Percentiles rank a stretch among this genome's conserved stretches.
phyloP scores from a whole-genome alignment of 2,329 filamentous ascomycete species.

The Paecilomyces sp. region DNA sequence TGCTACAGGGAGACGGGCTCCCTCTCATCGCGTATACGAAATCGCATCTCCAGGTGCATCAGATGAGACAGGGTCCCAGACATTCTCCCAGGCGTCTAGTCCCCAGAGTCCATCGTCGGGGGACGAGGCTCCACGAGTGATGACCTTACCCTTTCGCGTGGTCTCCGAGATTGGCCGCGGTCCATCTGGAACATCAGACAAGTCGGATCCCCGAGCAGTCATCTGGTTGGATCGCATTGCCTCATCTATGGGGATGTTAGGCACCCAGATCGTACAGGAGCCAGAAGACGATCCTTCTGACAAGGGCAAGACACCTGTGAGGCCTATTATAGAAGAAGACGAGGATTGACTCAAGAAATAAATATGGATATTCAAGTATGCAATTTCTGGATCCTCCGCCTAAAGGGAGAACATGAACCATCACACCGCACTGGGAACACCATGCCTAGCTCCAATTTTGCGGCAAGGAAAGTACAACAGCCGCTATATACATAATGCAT shows the following conservation, averaged over 20 bases:
- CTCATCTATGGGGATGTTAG: constrained; percentile 26
- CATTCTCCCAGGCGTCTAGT: not conserved
- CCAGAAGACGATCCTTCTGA: not conserved
- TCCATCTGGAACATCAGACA: constrained; percentile 13
- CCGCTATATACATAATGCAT: not conserved
- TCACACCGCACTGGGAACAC: not conserved
- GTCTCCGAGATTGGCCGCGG: constrained; percentile 18
- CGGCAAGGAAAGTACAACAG: not conserved
- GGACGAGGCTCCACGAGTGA: not conserved
- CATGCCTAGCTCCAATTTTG: not conserved
- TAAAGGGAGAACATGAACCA: not conserved
- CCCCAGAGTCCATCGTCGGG: not conserved
- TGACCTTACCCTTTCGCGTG: constrained; percentile 17
- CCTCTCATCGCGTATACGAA: constrained; percentile 4
- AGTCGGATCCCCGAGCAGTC: constrained; percentile 14
- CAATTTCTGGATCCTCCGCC: not conserved
- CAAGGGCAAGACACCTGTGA: not conserved
- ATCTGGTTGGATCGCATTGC: constrained; percentile 25
- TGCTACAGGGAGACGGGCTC: not conserved
- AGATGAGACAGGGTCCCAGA: not conserved
- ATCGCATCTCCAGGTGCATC: constrained; percentile 7
- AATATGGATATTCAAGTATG: not conserved
- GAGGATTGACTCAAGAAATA: not conserved
- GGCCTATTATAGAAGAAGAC: not conserved
- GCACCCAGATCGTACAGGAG: constrained; percentile 12